Base-by-base conservation (phyloP, 441 rosid species). In the Theobroma grandiflorum region DNA sequence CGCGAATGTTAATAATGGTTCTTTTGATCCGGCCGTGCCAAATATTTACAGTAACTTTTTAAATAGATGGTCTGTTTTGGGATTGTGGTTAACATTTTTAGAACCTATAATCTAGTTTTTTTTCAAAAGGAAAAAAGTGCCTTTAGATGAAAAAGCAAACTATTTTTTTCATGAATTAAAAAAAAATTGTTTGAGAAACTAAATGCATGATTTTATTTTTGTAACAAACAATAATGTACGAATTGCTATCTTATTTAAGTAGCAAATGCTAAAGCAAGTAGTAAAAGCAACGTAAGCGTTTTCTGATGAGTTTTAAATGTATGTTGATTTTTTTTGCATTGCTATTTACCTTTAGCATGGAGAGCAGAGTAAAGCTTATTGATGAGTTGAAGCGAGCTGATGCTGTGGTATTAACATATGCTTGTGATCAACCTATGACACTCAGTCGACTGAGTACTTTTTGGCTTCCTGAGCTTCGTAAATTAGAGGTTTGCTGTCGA, bases 311-410 rank as follows among this genome's bases (percentile, higher is more conserved):
- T 53, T 9, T 33, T 76, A 35, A 16, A 16, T 67, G 66, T 55
- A 8, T 70, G 55, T 63, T 80, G 42, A 64, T 65, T 12, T 53
- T 68, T 40, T 37, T 35, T 75, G 55, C 68, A 9, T 82, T 76
- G 49, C 65, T 79, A 8, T 87, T 77, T 59, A 69, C 70, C 12
- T 68, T 73, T 55, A 93, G 97, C 67, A 85, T 87, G 84, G 94
- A 85, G 83, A 78, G 86, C 81, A 83, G 88, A 82, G 85, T 84
- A 26, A 91, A 85, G 85, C 88, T 88, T 37, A 80, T 83, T 79
- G 94, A 88, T 79, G 94, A 89, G 76, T 77, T 87, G 80, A 88
- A 85, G 88, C 84, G 63, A 74, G 94, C 94, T 20, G 94, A 91
- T 87, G 93, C 79, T 18, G 90, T 91, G 53, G 86, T 88, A 58